Base-by-base conservation (phyloP, 2,329 filamentous ascomycete genomes). In the Aspergillus thermomutatus region DNA sequence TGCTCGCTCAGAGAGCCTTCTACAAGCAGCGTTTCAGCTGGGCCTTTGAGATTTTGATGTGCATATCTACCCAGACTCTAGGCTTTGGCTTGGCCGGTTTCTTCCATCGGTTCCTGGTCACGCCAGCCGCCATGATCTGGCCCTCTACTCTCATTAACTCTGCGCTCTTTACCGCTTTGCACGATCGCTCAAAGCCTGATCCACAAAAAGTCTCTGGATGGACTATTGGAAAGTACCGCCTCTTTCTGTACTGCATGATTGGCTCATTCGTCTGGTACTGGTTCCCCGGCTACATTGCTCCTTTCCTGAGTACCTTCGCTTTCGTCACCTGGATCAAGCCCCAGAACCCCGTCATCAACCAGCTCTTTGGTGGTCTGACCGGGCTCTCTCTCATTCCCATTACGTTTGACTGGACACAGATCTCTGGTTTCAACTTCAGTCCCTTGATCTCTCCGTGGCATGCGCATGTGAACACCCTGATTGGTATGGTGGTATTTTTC, bases 371-470 rank as follows among this genome's bases (percentile, higher is more conserved):
- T 1, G 87, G 86, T 1, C 80, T 79, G 50, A 87, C 85, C 0
- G 88, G 89, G 0, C 61, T 91, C 3, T 88, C 85, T 0, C 66
- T 91, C 27, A 74, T 91, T 6, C 88, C 88, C 1, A 83, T 91
- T 31, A 90, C 87, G 0, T 90, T 91, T 66, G 88, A 91, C 75
- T 91, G 88, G 87, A 87, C 86, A 4, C 86, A 90, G 64, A 81
- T 90, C 52, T 81, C 86, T 3, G 88, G 87, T 49, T 91, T 84
- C 59, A 78, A 88, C 52, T 83, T 83, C 28, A 88, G 85, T 9
- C 88, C 87, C 21, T 73, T 91, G 40, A 87, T 90, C 50, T 83
- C 87, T 2, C 88, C 88, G 4, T 91, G 87, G 85, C 84, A 87
- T 68, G 88, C 87, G 8, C 90, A 90, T 61, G 87, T 85, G 56